Evolutionary conservation across 345 rosid genomes (phyloP).

Genomic region (Physaria fendleri): DNA sequence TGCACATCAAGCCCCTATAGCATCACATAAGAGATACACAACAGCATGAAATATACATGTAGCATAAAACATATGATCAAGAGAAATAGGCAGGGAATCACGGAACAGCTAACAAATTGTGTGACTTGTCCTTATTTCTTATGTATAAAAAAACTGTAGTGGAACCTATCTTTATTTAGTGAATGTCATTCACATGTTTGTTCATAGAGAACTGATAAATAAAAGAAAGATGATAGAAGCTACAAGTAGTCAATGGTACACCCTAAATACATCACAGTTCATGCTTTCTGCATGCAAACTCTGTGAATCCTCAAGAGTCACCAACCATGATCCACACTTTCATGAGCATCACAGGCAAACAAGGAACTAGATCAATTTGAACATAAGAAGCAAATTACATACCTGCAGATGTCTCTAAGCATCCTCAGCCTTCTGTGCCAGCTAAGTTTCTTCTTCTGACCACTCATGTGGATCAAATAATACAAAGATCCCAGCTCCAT

Average conservation of each 20-base stretch:
- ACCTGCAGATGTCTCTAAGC: conserved; percentile 98
- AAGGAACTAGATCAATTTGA: neutral
- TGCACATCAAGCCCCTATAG: conserved; percentile 95
- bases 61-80: neutral
- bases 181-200: neutral
- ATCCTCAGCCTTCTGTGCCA: conserved; percentile 86
- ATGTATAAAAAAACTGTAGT: neutral
- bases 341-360: neutral
- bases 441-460: conserved; percentile 86
- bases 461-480: conserved; percentile 84
- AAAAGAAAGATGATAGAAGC: neutral
- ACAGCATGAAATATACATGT: conserved; percentile 2
- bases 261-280: neutral
- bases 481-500: conserved; percentile 97
- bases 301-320: neutral
- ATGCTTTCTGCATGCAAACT: neutral
- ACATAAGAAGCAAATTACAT: conserved; percentile 19
- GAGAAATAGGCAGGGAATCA: neutral
- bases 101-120: neutral
- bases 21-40: conserved; percentile 1
- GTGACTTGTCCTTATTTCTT: neutral
- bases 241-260: neutral
- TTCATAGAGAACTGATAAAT: neutral
- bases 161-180: neutral
- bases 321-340: neutral